Evolutionary conservation across 1,139 yeast species (phyloP), one percentile per base, ranked within the genome.

Genomic region (Geotrichum citri-aurantii): DNA sequence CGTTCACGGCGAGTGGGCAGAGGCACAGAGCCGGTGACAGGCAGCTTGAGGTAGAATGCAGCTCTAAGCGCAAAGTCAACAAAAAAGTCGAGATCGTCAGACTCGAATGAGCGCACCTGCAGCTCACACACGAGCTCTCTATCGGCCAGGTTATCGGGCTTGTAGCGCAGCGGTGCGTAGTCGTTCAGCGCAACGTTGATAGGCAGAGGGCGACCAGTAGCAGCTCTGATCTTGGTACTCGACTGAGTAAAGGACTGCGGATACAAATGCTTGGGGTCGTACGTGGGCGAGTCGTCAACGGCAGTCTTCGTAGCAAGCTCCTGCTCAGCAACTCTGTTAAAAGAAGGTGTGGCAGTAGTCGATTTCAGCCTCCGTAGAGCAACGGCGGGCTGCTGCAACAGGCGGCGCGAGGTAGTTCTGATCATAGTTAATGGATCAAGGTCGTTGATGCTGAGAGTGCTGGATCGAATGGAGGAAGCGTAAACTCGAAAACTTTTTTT

Each of bases 11-110:
- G 86, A 24, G 83, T 79, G 40, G 88, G 86, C 62, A 85, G 72
- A 19, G 90, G 90, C 49, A 78, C 77, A 12, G 87, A 85, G 0
- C 90, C 90, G 40, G 80, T 78, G 54, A 86, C 82, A 19, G 98
- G 97, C 65, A 93, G 84, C 11, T 95, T 93, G 66, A 93, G 76
- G 73, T 88, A 95, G 71, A 82, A 93, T 0, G 97, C 98, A 0
- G 92, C 91, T 74, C 99, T 82, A 62, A 87, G 77, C 5, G 95
- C 89, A 73, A 93, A 93, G 73, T 93, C 96, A 27, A 88, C 80
- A 62, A 86, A 87, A 65, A 92, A 82, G 57, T 85, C 88, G 64
- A 92, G 73, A 65, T 84, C 86, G 61, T 82, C 83, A 57, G 83
- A 80, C 64, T 85, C 86, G 70, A 82, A 92, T 3, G 96, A 84